Conservation (phyloP, 2,329 filamentous ascomycete genomes). For the Ceratocystis diversiconidia region DNA sequence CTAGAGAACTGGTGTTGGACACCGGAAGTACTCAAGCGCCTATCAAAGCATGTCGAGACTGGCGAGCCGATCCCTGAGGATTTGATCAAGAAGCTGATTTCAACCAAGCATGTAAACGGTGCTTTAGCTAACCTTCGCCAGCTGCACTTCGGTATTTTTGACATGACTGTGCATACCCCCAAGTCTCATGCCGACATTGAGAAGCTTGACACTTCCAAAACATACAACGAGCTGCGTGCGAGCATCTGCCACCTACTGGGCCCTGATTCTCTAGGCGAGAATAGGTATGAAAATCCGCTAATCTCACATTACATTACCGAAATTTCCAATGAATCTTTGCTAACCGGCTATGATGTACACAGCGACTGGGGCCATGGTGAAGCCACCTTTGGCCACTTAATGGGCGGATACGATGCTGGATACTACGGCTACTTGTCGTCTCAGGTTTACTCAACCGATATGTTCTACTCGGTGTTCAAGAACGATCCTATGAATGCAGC, state of each 20-base stretch:
- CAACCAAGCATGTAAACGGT: constrained; percentile 68
- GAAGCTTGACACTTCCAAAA: constrained; percentile 46
- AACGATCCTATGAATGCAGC: constrained; percentile 61
- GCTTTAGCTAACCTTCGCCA: constrained; percentile 66
- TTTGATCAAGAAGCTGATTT: constrained; percentile 58
- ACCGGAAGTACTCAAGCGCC: constrained; percentile 45
- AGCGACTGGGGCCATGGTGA: constrained; percentile 63
- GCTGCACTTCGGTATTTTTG: constrained; percentile 67
- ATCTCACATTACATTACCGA: neutral
- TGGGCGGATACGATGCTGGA: constrained; percentile 72
- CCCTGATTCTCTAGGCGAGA: constrained; percentile 49
- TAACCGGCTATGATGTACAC: constrained; percentile 4
- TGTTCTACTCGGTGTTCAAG: constrained; percentile 73
- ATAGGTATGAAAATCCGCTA: constrained; percentile 30
- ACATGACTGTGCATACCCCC: constrained; percentile 68
- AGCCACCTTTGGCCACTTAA: constrained; percentile 68
- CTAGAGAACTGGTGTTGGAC: constrained; percentile 66
- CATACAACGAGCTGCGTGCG: constrained; percentile 59
- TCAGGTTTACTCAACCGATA: constrained; percentile 70
- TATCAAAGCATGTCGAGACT: constrained; percentile 62
- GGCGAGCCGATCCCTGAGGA: constrained; percentile 58
- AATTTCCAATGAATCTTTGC: neutral
- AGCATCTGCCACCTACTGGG: constrained; percentile 62
- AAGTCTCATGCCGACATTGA: constrained; percentile 54
- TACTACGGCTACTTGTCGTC: constrained; percentile 67